These are phyloP conservation scores for Periconia macrospinosa DNA, from an alignment of 2,329 filamentous ascomycete species.

Conservation along the genomic window DNA sequence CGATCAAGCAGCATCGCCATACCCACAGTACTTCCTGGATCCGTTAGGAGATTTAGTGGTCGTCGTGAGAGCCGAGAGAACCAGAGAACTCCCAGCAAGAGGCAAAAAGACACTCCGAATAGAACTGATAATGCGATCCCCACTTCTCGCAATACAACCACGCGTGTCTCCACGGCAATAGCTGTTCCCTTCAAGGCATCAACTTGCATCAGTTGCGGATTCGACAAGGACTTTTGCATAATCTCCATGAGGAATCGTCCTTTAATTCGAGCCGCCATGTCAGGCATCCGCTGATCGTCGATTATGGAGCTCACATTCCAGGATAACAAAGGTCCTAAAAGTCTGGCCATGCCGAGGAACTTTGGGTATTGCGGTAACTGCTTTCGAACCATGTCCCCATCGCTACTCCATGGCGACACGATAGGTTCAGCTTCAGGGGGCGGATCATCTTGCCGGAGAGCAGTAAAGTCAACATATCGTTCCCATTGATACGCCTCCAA, in stretches of 20 bases:
- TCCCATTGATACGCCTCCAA: background rate
- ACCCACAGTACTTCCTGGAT: slow-evolving; percentile 19
- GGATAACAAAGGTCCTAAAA: slow-evolving; percentile 12
- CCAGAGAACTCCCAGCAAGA: slow-evolving; percentile 12
- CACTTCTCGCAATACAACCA: slow-evolving; percentile 18
- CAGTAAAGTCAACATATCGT: background rate
- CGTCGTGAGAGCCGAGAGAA: slow-evolving; percentile 11
- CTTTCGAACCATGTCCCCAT: too few species aligned
- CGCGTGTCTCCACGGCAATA: slow-evolving; percentile 9
- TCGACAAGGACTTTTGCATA: slow-evolving; percentile 12
- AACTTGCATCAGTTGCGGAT: background rate
- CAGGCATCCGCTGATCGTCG: slow-evolving; percentile 5
- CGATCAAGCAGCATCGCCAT: slow-evolving; percentile 9
- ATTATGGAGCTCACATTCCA: slow-evolving; percentile 13
- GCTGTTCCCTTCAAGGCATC: slow-evolving; percentile 5
- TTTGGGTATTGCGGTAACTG: background rate
- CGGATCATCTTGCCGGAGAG: too few species aligned
- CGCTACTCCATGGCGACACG: too few species aligned
- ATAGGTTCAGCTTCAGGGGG: too few species aligned
- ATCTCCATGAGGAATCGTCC: slow-evolving; percentile 20
- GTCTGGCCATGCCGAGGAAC: slow-evolving; percentile 10
- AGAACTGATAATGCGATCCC: slow-evolving; percentile 14
- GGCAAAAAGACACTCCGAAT: slow-evolving; percentile 14
- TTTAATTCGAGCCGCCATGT: slow-evolving; percentile 13
- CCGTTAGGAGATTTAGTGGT: slow-evolving; percentile 17